Evolutionary conservation across 495 filamentous ascomycete species (phyloP).

Genomic region (Lindgomyces ingoldianus): DNA sequence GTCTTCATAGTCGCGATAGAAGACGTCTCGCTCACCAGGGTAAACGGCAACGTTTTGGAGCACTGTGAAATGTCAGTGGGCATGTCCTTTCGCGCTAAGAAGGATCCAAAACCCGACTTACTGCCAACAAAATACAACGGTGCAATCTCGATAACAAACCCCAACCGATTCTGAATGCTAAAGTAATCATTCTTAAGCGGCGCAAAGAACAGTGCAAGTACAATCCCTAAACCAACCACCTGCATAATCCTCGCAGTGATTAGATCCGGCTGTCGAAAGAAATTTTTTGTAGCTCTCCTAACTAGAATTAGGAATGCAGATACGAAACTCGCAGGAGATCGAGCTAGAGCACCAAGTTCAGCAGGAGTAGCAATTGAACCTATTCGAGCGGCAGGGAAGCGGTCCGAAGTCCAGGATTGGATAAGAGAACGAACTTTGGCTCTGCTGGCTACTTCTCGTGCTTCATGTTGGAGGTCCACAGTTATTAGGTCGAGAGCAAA

Average conservation of each 20-base stretch:
- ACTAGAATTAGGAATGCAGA: constrained; percentile 65
- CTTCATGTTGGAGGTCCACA: constrained; percentile 64
- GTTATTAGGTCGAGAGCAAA: constrained; percentile 76
- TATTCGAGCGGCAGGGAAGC: constrained; percentile 28
- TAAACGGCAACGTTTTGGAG: constrained; percentile 75
- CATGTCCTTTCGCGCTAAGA: neutral
- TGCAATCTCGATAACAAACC: constrained; percentile 68
- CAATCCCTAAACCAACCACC: constrained; percentile 64
- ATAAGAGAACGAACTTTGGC: constrained; percentile 62
- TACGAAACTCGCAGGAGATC: constrained; percentile 60
- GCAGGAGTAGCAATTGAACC: constrained; percentile 62
- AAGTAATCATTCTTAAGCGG: constrained; percentile 67
- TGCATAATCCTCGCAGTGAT: constrained; percentile 68
- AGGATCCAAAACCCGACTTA: no score
- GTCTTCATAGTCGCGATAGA: constrained; percentile 71
- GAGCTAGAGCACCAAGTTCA: constrained; percentile 65
- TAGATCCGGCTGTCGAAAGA: constrained; percentile 64
- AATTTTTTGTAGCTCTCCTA: constrained; percentile 64
- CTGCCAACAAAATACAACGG: constrained; percentile 71
- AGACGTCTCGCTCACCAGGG: constrained; percentile 66
- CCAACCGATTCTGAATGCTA: constrained; percentile 68
- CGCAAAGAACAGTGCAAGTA: constrained; percentile 70
- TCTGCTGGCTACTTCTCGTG: constrained; percentile 59
- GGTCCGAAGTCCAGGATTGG: constrained; percentile 48
- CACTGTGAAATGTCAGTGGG: constrained; percentile 45